Evolutionary conservation across 768 basidiomycete genomes (phyloP), one percentile per base, ranked within the genome.

Genomic region (Panus rudis): DNA sequence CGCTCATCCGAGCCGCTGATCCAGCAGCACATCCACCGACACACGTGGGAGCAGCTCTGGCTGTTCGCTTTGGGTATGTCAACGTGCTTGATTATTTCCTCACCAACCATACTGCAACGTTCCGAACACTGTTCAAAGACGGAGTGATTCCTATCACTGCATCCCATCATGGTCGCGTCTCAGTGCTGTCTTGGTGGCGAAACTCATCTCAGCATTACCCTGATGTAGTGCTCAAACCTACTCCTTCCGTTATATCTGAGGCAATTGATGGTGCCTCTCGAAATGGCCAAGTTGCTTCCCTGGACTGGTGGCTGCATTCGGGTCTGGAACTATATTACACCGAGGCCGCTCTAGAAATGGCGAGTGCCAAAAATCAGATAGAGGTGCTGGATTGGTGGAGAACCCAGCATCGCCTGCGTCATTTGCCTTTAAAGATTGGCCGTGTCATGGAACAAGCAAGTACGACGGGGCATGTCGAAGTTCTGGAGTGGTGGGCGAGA

Each of bases 391-490:
- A 84, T 26, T 92, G 89, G 89, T 92, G 88, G 89, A 79, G 80
- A 50, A 65, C 67, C 35, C 79, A 81, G 46, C 65, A 43, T 21
- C 43, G 76, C 51, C 59, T 60, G 24, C 61, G 60, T 34, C 66
- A 68, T 3, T 64, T 89, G 24, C 73, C 77, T 10, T 76, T 92
- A 52, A 89, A 88, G 60, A 78, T 90, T 19, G 89, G 89, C 3
- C 79, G 85, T 28, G 84, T 81, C 17, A 84, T 92, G 77, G 89
- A 92, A 57, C 79, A 80, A 71, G 89, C 90, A 11, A 83, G 81
- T 55, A 82, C 76, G 14, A 81, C 84, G 6, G 86, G 86, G 1
- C 75, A 86, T 52, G 79, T 86, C 28, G 70, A 75, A 16, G 81
- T 78, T 2, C 74, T 92, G 27, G 84, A 85, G 58, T 92, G 89